Evolutionary conservation across 139 green algal species (phyloP).

Genomic region (Tetradesmus obliquus): DNA sequence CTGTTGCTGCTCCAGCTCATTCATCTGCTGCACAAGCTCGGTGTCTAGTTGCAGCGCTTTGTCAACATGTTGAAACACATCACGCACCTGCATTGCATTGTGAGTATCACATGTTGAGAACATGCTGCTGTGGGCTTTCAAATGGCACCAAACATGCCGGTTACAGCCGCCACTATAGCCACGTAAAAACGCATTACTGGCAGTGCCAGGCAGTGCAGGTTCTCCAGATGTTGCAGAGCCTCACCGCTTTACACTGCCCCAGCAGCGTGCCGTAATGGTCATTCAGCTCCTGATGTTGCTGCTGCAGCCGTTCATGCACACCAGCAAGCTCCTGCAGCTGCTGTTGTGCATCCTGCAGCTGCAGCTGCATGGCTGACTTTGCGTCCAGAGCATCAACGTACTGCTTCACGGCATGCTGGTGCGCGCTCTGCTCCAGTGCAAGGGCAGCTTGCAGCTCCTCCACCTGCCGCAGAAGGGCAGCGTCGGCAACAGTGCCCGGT

Average conservation of each 20-base stretch:
- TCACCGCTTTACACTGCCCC: conserved; percentile 25
- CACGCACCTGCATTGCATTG: conserved; percentile 4
- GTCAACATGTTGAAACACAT: conserved; percentile 32
- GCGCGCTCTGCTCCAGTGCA: conserved; percentile 57
- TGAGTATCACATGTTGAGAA: too few species aligned
- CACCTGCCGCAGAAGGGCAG: not conserved
- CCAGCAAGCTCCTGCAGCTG: not conserved
- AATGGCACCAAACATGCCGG: too few species aligned
- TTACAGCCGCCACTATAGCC: too few species aligned
- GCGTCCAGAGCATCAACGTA: conserved; percentile 63
- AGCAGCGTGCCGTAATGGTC: conserved; percentile 8
- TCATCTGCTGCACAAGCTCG: not conserved
- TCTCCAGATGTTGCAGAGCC: not conserved
- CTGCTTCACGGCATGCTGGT: conserved; percentile 61
- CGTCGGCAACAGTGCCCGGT: not conserved
- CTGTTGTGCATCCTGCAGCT: conserved; percentile 28
- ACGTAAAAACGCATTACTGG: not conserved
- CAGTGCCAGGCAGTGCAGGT: not conserved
- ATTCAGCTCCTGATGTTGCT: conserved; percentile 12
- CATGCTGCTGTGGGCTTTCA: too few species aligned
- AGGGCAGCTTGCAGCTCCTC: conserved; percentile 25
- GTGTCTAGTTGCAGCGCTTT: conserved; percentile 7
- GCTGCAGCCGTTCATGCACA: not conserved
- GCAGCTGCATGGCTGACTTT: conserved; percentile 39
- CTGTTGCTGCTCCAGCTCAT: not conserved